Evolutionary conservation across 768 basidiomycete genomes (phyloP), one percentile per base, ranked within the genome.

Genomic region (Chalciporus chontae): DNA sequence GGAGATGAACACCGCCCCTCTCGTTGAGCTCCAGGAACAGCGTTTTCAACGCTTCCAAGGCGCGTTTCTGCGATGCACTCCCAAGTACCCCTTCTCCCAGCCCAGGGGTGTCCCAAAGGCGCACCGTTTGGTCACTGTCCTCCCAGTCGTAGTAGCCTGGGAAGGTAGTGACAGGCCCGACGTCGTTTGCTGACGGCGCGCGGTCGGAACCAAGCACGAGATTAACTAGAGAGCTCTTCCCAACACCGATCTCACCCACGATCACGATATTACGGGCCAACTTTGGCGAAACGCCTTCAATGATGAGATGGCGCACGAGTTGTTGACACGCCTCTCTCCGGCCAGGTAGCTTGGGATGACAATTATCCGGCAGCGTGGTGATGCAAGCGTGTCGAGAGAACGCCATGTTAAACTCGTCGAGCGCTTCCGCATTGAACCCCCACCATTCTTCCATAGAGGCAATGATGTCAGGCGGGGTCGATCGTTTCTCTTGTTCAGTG

Each of bases 361-460:
- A 64, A 27, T 48, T 46, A 23, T 64, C 60, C 2, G 54, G 40
- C 19, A 61, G 27, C 1, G 59, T 61, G 1, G 59, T 61, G 48
- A 61, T 26, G 52, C 59, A 61, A 31, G 59, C 60, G 21, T 61
- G 60, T 8, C 41, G 69, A 6, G 60, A 53, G 23, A 72, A 73
- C 9, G 24, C 3, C 60, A 76, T 76, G n/a, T 52, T 53, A 45
- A 62, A 57, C 4, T 51, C 40, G 21, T 45, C 47, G 46, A 75
- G 71, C 0, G 29, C 17, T 8, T 23, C 13, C 21, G 60, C 40
- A 40, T 75, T 75, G 50, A 51, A 49, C 23, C 43, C 47, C 74
- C 73, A 75, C 75, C 75, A 76, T 24, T 62, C 57, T 0, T 68
- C 66, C 63, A 71, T 71, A 18, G 66, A 65, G 2, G 48, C 26